Base-by-base conservation (phyloP, 2,329 filamentous ascomycete species). In the Achaetomium macrosporum region DNA sequence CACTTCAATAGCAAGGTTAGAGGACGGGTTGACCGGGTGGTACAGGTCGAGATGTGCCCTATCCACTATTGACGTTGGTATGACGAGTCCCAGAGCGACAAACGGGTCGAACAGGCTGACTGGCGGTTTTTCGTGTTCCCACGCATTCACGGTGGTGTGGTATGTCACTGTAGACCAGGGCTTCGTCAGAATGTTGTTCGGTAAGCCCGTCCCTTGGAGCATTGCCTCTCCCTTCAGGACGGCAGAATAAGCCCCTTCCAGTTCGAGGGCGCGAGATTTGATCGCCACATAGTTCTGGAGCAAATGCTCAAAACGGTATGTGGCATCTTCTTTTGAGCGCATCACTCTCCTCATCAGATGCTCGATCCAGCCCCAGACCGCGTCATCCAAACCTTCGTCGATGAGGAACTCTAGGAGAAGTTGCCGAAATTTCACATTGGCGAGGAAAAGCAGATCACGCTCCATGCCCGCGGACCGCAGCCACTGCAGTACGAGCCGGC, bases 31-130 rank as follows among this genome's bases (percentile, higher is more conserved):
- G 0, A 74, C 74, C 0, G 80, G 80, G 60, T 83, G 79, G 52
- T 78, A 70, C 1, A 83, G 69, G 29, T 76, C 70, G 3, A 83
- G 68, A 57, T 83, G 80, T 0, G 79, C 79, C 31, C 71, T 68
- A 46, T 79, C 74, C 8, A 81, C 63, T 8, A 63, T 62, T 36
- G 75, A 64, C 1, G 68, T 64, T 20, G 61, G 61, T 5, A 65
- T 58, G 15, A 76, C 65, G 15, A 68, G 68, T 45, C 74, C 75
- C 5, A 78, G 69, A 39, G 71, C 69, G 36, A 77, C 69, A 55
- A 82, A 82, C 0, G 70, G 65, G 52, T 83, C 76, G 50, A 81
- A 83, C 0, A 79, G 66, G 6, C 66, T 58, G 17, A 72, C 71
- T 0, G 76, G 74, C 0, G 79, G 75, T 9, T 68, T 68, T 0